Evolutionary conservation across 2,329 filamentous ascomycete genomes (phyloP).

Genomic region (Pseudogymnoascus sp.): DNA sequence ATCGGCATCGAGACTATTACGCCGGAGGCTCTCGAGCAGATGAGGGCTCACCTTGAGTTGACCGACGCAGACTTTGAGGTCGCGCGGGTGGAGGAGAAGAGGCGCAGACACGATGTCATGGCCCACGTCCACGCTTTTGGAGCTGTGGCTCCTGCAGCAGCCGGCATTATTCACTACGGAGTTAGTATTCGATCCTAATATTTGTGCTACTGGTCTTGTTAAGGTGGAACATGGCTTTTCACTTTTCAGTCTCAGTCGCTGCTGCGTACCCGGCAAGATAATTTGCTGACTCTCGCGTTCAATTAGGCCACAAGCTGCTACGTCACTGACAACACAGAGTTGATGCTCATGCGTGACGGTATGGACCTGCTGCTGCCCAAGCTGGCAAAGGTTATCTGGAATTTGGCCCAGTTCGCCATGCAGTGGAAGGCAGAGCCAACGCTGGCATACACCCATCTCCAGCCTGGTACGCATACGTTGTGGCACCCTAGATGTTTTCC

Average conservation of each 20-base stretch:
- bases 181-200: conserved; percentile 21
- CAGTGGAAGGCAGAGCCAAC: conserved; percentile 66
- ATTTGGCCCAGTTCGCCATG: conserved; percentile 64
- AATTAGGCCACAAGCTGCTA: conserved; percentile 39
- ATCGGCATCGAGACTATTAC: conserved; percentile 66
- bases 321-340: conserved; percentile 68
- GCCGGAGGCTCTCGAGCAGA: conserved; percentile 66
- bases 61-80: conserved; percentile 72
- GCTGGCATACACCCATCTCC: conserved; percentile 69
- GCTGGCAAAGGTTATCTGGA: conserved; percentile 69
- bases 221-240: conserved; percentile 16
- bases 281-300: conserved; percentile 14
- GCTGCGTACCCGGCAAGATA: background rate
- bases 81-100: conserved; percentile 70
- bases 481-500: background rate
- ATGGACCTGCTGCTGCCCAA: conserved; percentile 71
- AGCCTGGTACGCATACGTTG: conserved; percentile 28
- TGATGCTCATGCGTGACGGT: conserved; percentile 69
- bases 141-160: conserved; percentile 64
- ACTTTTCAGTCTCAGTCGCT: conserved; percentile 20
- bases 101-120: conserved; percentile 58
- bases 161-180: conserved; percentile 75
- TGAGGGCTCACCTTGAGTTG: conserved; percentile 66
- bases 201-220: conserved; percentile 39
- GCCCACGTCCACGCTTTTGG: conserved; percentile 69